Base-by-base conservation (phyloP, 331 rosid species). In the Rosa hybrid region DNA sequence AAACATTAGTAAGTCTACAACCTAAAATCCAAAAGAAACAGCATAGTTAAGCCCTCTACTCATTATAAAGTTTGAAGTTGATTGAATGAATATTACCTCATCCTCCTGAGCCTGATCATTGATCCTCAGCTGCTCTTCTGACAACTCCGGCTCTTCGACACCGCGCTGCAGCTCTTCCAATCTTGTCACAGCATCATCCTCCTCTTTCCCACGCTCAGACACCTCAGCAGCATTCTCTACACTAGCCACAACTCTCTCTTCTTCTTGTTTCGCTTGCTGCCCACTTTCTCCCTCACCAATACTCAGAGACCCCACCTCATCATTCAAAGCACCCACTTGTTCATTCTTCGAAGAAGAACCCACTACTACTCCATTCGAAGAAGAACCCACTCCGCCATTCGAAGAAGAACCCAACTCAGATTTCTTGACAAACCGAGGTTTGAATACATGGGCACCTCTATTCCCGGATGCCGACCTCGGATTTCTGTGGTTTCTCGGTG, bases 41-140 rank as follows among this genome's bases (percentile, higher is more conserved):
- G 23, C 62, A 54, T 18, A 20, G 0, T 54, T 20, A 18, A 53
- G 45, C 45, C 39, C 9, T 42, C 45, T 42, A 42, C 9, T 56
- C 2, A 1, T 56, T 20, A 56, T 8, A 0, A 56, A 20, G 11
- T 6, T 6, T 21, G 17, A 23, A 60, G 30, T 12, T 27, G 42
- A 63, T 63, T 5, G 39, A 39, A 51, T 70, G 27, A 81, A 74
- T 7, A 21, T 39, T 79, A 94, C 98, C 98, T 94, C 98, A 78
- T 94, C 94, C 84, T 80, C 88, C 90, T 94, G 97, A 78, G 86
- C 87, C 81, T 86, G 97, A 77, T 90, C 91, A 81, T 92, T 92
- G 81, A 76, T 82, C 75, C 80, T 82, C 74, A 87, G 82, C 83
- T 87, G 91, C 77, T 94, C 90, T 39, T 86, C 90, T 2, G 90